These are phyloP conservation scores for Alternaria ethzedia DNA, from an alignment of 2,329 filamentous ascomycete genomes.

Conservation along the genomic window DNA sequence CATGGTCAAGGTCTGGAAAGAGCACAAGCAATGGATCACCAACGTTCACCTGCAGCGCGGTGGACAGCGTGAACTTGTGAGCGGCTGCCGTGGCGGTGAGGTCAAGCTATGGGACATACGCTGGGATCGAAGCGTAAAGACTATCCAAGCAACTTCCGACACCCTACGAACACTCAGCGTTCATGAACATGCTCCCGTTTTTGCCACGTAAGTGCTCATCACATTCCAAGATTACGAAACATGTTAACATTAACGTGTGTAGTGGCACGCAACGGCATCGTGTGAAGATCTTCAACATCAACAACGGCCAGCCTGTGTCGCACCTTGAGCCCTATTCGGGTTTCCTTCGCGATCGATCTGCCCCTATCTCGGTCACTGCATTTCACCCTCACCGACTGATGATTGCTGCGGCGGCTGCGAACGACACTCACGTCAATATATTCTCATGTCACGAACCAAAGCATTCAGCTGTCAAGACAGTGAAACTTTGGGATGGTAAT, in stretches of 20 bases:
- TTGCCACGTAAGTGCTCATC: constrained; percentile 62
- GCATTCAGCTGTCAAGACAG: constrained; percentile 32
- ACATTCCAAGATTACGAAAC: constrained; percentile 65
- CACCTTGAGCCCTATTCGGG: constrained; percentile 88
- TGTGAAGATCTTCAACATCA: constrained; percentile 90
- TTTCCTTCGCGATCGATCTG: constrained; percentile 80
- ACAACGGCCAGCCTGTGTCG: constrained; percentile 76
- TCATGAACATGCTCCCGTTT: constrained; percentile 95
- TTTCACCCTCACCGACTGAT: constrained; percentile 97
- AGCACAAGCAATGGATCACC: constrained; percentile 94
- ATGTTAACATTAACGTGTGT: constrained; percentile 23
- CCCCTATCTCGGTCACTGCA: constrained; percentile 84
- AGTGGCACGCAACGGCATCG: constrained; percentile 88
- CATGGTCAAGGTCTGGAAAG: constrained; percentile 97
- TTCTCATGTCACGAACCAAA: constrained; percentile 61
- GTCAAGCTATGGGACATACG: constrained; percentile 96
- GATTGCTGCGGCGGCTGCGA: constrained; percentile 83
- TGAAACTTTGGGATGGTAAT: constrained; percentile 43
- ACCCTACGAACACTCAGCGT: constrained; percentile 85
- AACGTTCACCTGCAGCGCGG: constrained; percentile 97
- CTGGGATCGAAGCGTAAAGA: constrained; percentile 77
- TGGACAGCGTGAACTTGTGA: constrained; percentile 88
- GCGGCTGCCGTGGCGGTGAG: constrained; percentile 88
- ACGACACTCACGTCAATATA: constrained; percentile 89
- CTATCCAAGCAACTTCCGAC: constrained; percentile 76